A percentile compares a stretch with the other conserved stretches of the same genome.
Evolutionary conservation across 2,329 filamentous ascomycete genomes (phyloP).

Genomic region (Pyrenophora graminea): DNA sequence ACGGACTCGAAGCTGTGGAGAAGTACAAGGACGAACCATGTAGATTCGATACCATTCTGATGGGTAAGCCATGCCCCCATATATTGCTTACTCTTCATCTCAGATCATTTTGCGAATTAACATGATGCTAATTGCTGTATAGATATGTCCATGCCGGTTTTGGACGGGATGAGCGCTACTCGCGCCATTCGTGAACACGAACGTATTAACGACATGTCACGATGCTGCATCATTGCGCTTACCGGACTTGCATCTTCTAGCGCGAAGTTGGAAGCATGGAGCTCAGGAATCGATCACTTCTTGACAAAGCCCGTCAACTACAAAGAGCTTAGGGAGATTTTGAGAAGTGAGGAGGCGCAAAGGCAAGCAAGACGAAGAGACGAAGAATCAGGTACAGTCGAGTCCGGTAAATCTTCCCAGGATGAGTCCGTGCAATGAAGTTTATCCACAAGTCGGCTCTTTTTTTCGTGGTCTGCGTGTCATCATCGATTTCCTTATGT

Average conservation of each 20-base stretch:
- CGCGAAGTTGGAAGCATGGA: conserved; percentile 34
- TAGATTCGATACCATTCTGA: conserved; percentile 35
- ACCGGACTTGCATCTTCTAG: conserved; percentile 36
- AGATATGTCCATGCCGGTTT: conserved; percentile 46
- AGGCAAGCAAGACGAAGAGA: not conserved
- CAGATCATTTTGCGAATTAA: not conserved
- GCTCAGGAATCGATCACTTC: conserved; percentile 37
- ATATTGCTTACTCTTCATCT: not conserved
- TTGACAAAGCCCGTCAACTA: conserved; percentile 42
- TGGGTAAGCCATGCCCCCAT: conserved; percentile 28
- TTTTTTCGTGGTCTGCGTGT: too few species aligned
- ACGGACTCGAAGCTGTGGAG: conserved; percentile 39
- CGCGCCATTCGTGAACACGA: conserved; percentile 41
- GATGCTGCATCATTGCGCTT: conserved; percentile 31
- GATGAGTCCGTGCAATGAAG: not conserved
- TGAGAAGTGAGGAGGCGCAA: conserved; percentile 15
- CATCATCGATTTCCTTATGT: too few species aligned
- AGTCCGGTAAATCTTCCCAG: not conserved
- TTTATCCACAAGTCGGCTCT: too few species aligned
- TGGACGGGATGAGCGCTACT: conserved; percentile 45
- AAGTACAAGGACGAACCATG: conserved; percentile 23
- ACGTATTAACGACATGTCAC: conserved; percentile 15
- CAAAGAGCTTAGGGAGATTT: conserved; percentile 25
- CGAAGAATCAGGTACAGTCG: not conserved
- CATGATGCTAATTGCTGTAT: not conserved